phyloP scores from a whole-genome alignment of 352 stramenopile genomes.

The Phytophthora sansomeana region DNA sequence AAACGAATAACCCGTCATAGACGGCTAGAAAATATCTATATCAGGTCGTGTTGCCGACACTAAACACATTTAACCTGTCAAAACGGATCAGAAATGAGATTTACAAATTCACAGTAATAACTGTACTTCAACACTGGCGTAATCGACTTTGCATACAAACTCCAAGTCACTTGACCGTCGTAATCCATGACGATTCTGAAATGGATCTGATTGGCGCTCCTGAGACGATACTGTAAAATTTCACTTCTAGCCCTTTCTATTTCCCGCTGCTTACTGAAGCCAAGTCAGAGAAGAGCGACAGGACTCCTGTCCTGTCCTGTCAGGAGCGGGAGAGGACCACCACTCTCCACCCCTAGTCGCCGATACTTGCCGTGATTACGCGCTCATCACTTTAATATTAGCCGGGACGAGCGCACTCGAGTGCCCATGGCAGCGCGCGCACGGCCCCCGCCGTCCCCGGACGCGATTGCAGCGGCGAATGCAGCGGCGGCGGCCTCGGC shows the following conservation, averaged over 20 bases:
- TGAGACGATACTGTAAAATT: constrained; percentile 5
- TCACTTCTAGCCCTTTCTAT: background rate
- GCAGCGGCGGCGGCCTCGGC: constrained; percentile 25
- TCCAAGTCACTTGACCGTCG: constrained; percentile 1
- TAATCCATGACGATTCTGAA: constrained; percentile 25
- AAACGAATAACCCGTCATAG: too few species aligned
- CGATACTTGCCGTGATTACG: constrained; percentile 26
- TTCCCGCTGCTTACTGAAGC: background rate
- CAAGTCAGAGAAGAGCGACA: constrained; percentile 17
- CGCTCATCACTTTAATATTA: constrained; percentile 22
- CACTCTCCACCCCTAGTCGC: constrained; percentile 16
- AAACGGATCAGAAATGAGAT: background rate
- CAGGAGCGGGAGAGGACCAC: constrained; percentile 15
- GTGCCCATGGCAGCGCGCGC: constrained; percentile 1
- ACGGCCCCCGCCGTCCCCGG: constrained; percentile 23
- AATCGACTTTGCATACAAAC: constrained; percentile 3
- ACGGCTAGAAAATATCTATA: too few species aligned
- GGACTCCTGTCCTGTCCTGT: too few species aligned
- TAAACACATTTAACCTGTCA: background rate
- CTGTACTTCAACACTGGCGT: background rate
- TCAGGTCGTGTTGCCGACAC: too few species aligned
- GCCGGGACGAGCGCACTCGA: background rate
- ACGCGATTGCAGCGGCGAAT: constrained; percentile 38
- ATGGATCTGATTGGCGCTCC: constrained; percentile 18
- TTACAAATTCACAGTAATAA: too few species aligned